These are phyloP conservation scores for Tricladium varicosporioides DNA, from an alignment of 2,329 filamentous ascomycete genomes.

Conservation along the genomic window DNA sequence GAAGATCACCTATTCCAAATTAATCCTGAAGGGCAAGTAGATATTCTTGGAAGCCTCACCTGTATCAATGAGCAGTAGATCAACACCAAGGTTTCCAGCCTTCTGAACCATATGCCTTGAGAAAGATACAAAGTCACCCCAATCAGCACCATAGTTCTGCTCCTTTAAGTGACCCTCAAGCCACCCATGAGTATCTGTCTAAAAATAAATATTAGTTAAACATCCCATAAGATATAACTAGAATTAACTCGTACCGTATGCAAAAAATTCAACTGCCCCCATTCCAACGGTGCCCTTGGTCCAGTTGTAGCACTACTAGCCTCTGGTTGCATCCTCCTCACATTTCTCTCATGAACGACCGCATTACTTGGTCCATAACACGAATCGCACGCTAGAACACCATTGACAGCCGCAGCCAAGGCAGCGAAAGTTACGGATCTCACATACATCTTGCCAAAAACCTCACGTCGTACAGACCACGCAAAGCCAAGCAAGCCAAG, in stretches of 20 bases:
- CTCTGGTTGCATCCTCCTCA: constrained; percentile 48
- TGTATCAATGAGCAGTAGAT: constrained; percentile 84
- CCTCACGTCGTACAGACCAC: too few relatives aligned
- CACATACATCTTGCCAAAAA: constrained; percentile 1
- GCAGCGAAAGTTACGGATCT: constrained; percentile 7
- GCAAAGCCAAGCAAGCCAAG: too few relatives aligned
- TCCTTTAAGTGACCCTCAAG: constrained; percentile 88
- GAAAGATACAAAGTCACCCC: constrained; percentile 96
- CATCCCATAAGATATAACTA: not conserved
- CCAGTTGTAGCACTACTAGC: constrained; percentile 42
- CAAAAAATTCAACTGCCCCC: constrained; percentile 30
- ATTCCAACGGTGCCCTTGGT: constrained; percentile 36
- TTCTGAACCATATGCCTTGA: constrained; percentile 73
- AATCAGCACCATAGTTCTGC: constrained; percentile 89
- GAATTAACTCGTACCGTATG: constrained; percentile 23
- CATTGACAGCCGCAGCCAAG: constrained; percentile 21
- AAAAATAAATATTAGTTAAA: not conserved
- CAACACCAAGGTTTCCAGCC: constrained; percentile 74
- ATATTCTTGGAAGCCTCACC: constrained; percentile 42
- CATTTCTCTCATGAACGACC: constrained; percentile 45
- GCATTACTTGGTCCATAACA: constrained; percentile 42
- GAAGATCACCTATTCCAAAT: constrained; percentile 54
- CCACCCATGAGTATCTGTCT: constrained; percentile 61
- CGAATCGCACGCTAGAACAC: constrained; percentile 37
- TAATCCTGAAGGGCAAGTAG: not conserved